These are phyloP conservation scores for Citropsis articulata DNA, from an alignment of 345 rosid genomes.

Conservation along the genomic window DNA sequence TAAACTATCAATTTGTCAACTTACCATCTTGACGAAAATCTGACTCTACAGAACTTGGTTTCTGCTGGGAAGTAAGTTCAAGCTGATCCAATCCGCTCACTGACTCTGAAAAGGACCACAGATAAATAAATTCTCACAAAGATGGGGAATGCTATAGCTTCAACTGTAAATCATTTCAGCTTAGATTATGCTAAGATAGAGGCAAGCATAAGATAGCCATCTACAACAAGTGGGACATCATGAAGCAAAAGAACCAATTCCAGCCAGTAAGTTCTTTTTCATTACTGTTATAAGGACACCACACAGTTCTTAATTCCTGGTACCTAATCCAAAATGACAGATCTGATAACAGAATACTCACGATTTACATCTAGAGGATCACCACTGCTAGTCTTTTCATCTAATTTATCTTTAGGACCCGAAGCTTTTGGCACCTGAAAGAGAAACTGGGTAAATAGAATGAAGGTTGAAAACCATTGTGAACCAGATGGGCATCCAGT, in stretches of 20 bases:
- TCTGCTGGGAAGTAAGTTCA: conserved; percentile 50
- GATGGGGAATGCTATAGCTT: not conserved
- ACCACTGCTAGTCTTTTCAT: conserved; percentile 35
- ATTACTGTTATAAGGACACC: not conserved
- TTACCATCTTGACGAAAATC: conserved; percentile 76
- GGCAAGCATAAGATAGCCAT: not conserved
- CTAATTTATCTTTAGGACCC: conserved; percentile 41
- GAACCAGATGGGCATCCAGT: not conserved
- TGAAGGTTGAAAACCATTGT: not conserved
- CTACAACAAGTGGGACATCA: not conserved
- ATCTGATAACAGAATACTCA: conserved; percentile 38
- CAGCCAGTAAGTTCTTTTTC: not conserved
- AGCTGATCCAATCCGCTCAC: conserved; percentile 48
- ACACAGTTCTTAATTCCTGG: not conserved
- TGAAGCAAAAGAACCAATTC: not conserved
- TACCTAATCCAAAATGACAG: not conserved
- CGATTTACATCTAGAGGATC: conserved; percentile 48
- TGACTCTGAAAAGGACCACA: conserved; percentile 44
- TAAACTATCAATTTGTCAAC: conserved; percentile 27
- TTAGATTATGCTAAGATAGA: not conserved
- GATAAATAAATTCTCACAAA: not conserved
- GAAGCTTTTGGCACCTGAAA: conserved; percentile 44
- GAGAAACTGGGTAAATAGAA: not conserved
- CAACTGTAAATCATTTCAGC: not conserved
- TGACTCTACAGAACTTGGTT: conserved; percentile 52